These are phyloP conservation scores for Kuraishia capsulata DNA, from an alignment of 805 yeast species.

Conservation along the genomic window DNA sequence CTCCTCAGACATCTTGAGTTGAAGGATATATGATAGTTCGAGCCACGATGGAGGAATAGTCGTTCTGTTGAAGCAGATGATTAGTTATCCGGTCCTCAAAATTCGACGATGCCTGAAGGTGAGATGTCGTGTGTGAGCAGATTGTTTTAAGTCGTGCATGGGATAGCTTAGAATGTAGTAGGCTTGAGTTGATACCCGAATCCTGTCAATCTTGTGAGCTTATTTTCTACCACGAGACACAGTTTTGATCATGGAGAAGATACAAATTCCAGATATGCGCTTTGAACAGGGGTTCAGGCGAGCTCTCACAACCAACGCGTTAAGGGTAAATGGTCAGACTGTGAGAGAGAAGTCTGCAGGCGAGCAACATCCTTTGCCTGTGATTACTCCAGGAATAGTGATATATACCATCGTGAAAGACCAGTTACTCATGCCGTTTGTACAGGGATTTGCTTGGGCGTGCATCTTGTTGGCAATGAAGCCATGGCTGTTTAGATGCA, in stretches of 20 bases:
- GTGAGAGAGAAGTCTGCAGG: conserved; percentile 1
- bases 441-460: conserved; percentile 44
- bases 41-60: too few species aligned
- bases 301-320: conserved; percentile 19
- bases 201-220: too few species aligned
- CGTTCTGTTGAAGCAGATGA: too few species aligned
- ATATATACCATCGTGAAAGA: conserved; percentile 40
- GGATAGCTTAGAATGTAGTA: too few species aligned
- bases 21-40: not conserved
- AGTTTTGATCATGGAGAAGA: conserved; percentile 1
- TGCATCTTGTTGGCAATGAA: conserved; percentile 22
- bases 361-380: conserved; percentile 27
- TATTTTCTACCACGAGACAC: too few species aligned
- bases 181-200: too few species aligned
- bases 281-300: conserved; percentile 54
- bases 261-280: conserved; percentile 51
- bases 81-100: too few species aligned
- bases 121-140: too few species aligned
- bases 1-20: conserved; percentile 25
- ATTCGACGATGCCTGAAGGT: not conserved
- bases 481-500: conserved; percentile 23
- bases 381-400: conserved; percentile 36
- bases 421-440: conserved; percentile 44
- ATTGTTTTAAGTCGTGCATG: too few species aligned
- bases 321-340: not conserved